A percentile compares a stretch with the other conserved stretches of the same genome.
Conservation (phyloP, 768 basidiomycete species). For the Trametes elegans region DNA sequence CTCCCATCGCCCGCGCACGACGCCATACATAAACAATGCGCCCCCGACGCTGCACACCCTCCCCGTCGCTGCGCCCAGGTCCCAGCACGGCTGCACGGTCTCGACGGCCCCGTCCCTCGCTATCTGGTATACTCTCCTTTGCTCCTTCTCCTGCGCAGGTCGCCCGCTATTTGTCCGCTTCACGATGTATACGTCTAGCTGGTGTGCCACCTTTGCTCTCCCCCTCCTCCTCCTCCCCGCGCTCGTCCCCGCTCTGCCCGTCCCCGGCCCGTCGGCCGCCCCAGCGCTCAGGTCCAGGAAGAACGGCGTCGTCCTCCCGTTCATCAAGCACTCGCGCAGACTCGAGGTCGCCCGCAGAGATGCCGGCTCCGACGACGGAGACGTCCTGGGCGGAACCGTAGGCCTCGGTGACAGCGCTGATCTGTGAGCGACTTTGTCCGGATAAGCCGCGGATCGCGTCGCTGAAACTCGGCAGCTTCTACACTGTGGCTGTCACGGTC, state of each 20-base stretch:
- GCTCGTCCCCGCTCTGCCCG: slow-evolving; percentile 9
- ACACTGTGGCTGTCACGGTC: slow-evolving; percentile 58
- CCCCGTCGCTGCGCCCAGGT: slow-evolving; percentile 14
- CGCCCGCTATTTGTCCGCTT: slow-evolving; percentile 20
- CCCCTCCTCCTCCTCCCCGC: slow-evolving; percentile 10
- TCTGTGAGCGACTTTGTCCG: slow-evolving; percentile 55
- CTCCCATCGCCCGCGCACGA: too few species aligned
- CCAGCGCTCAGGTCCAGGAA: slow-evolving; percentile 9
- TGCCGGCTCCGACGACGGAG: neutral
- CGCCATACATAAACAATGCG: neutral
- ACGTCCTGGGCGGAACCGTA: slow-evolving; percentile 28
- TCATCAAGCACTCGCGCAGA: slow-evolving; percentile 13
- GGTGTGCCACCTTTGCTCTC: slow-evolving; percentile 17
- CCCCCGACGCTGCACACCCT: neutral
- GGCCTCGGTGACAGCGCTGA: slow-evolving; percentile 65
- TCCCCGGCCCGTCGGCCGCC: slow-evolving; percentile 2
- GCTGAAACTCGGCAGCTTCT: slow-evolving; percentile 47
- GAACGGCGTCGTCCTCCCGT: slow-evolving; percentile 11
- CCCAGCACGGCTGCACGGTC: slow-evolving; percentile 16
- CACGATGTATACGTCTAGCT: slow-evolving; percentile 23
- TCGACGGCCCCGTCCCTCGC: slow-evolving; percentile 10
- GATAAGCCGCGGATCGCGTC: too few species aligned
- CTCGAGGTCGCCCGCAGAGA: slow-evolving; percentile 10
- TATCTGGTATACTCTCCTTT: slow-evolving; percentile 17
- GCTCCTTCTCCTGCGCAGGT: slow-evolving; percentile 23